Conservation (phyloP, 2,329 filamentous ascomycete genomes). For the Ceratocystis huliohia region DNA sequence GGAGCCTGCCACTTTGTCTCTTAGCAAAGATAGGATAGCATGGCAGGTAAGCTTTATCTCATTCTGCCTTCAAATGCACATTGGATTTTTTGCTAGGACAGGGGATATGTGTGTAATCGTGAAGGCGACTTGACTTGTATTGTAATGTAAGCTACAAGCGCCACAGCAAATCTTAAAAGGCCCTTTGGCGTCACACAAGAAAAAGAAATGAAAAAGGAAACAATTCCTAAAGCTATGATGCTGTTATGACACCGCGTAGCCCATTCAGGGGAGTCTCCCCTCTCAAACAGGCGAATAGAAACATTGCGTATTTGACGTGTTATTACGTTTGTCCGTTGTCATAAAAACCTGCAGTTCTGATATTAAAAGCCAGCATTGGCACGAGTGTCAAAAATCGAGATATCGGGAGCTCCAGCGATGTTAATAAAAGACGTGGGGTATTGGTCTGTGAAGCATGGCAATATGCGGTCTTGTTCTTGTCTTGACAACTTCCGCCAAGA, state of each 20-base stretch:
- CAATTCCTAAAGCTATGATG: too few relatives aligned
- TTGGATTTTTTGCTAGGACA: too few relatives aligned
- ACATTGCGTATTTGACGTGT: neutral
- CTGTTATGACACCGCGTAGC: neutral
- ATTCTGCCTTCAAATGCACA: too few relatives aligned
- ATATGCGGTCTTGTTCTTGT: neutral
- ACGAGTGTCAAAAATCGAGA: neutral
- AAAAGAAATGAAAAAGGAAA: neutral
- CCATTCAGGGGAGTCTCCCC: neutral
- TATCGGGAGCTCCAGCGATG: neutral
- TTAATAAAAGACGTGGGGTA: neutral
- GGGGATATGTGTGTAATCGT: too few relatives aligned
- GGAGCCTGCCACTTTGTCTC: neutral
- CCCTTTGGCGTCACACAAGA: neutral
- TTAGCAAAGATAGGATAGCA: neutral
- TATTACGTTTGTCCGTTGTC: neutral
- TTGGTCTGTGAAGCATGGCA: neutral
- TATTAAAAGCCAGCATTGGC: neutral
- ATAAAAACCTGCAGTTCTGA: neutral
- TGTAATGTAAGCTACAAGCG: neutral
- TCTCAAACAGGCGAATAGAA: too few relatives aligned
- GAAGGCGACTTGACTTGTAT: neutral
- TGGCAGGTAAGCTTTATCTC: too few relatives aligned
- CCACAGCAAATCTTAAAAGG: neutral
- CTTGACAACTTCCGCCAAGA: neutral